Evolutionary conservation across 208 protist species (phyloP).

Genomic region (Acanthamoeba pearcei): DNA sequence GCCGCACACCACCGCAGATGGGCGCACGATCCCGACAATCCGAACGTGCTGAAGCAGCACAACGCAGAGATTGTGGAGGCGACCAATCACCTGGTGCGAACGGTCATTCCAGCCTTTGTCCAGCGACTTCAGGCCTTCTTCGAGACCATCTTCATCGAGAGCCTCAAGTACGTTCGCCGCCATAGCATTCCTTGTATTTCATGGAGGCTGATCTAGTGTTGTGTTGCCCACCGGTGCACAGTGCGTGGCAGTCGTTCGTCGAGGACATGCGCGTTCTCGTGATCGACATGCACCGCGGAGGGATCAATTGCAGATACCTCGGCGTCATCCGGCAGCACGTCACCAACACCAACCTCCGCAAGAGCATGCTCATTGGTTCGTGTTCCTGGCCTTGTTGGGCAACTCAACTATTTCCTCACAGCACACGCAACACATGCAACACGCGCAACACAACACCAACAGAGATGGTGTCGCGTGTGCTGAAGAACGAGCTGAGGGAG

Average conservation of each 20-base stretch:
- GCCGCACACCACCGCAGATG: background rate
- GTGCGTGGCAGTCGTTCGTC: slow-evolving; percentile 40
- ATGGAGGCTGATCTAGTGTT: background rate
- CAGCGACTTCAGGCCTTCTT: slow-evolving; percentile 35
- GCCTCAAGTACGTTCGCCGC: background rate
- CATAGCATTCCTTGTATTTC: background rate
- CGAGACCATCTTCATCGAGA: slow-evolving; percentile 69
- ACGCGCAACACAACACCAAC: background rate
- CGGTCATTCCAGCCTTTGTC: slow-evolving; percentile 8
- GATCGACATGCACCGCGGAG: slow-evolving; percentile 37
- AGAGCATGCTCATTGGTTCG: slow-evolving; percentile 33
- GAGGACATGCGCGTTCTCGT: slow-evolving; percentile 44
- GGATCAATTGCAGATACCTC: slow-evolving; percentile 39
- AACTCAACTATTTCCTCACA: background rate
- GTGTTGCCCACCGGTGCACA: background rate
- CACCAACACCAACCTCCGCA: slow-evolving; percentile 16
- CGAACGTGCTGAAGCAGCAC: background rate
- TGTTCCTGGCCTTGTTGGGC: background rate
- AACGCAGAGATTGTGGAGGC: slow-evolving; percentile 60
- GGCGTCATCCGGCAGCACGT: slow-evolving; percentile 40
- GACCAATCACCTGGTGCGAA: background rate
- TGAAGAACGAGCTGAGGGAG: slow-evolving; percentile 66
- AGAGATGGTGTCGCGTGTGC: slow-evolving; percentile 54
- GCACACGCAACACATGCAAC: too few relatives aligned
- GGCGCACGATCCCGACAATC: slow-evolving; percentile 51